Conservation (phyloP, 805 yeast genomes). For the Nakazawaea wyomingensis region DNA sequence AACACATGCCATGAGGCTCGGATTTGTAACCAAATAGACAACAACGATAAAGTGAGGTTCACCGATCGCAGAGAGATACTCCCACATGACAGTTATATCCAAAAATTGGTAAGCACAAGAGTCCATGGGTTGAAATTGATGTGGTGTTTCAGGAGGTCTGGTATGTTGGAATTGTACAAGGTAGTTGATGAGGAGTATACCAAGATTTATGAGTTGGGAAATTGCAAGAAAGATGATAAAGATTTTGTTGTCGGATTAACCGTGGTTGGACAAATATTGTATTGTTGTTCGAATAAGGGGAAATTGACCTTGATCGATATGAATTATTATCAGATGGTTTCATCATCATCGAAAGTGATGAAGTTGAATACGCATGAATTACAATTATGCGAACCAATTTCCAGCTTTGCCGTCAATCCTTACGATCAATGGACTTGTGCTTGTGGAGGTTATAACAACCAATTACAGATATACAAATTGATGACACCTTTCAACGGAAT, state of each 20-base stretch:
- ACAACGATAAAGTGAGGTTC: neutral
- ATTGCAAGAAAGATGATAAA: constrained; percentile 7
- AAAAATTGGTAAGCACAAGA: neutral
- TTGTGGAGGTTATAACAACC: constrained; percentile 14
- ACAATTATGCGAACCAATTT: constrained; percentile 13
- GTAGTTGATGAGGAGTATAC: neutral
- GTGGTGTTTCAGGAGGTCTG: constrained; percentile 9
- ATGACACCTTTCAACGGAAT: constrained; percentile 8
- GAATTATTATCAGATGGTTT: neutral
- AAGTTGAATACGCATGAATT: neutral
- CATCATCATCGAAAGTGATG: neutral
- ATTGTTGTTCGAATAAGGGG: constrained; percentile 12
- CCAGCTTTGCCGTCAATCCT: constrained; percentile 12
- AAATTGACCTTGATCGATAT: constrained; percentile 6
- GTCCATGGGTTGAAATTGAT: neutral
- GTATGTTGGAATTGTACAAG: constrained; percentile 1
- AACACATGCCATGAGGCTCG: constrained; percentile 1
- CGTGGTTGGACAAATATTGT: neutral
- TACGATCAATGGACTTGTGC: constrained; percentile 10
- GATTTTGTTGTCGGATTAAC: constrained; percentile 5
- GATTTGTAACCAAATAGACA: neutral
- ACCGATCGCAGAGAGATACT: neutral
- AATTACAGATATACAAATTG: constrained; percentile 11
- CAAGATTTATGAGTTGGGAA: neutral
- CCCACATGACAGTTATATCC: constrained; percentile 2